A percentile compares a stretch with the other conserved stretches of the same genome.
Evolutionary conservation across 768 basidiomycete genomes (phyloP).

Genomic region (Dictyophora rubrovolvata): DNA sequence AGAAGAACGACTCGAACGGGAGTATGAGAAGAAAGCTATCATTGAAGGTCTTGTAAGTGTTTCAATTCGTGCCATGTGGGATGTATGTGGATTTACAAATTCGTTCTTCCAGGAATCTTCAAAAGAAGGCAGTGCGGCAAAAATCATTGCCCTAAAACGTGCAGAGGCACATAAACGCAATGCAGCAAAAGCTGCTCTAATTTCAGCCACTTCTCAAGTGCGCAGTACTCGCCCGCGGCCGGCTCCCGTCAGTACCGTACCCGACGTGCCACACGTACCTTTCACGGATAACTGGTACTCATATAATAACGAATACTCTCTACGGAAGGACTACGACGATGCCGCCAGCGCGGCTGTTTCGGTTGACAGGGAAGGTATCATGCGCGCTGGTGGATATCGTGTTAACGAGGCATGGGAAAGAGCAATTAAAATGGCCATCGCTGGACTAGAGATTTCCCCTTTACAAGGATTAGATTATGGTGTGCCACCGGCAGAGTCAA

Average conservation of each 20-base stretch:
- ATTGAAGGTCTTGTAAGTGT: slow-evolving; percentile 69
- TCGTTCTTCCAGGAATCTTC: background rate
- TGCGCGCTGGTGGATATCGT: slow-evolving; percentile 75
- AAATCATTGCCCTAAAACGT: slow-evolving; percentile 56
- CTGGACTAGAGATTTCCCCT: slow-evolving; percentile 56
- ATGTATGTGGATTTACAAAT: background rate
- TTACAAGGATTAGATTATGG: slow-evolving; percentile 2
- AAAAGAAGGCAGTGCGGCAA: slow-evolving; percentile 10
- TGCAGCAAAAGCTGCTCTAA: slow-evolving; percentile 40
- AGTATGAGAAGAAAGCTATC: slow-evolving; percentile 60
- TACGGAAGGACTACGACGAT: slow-evolving; percentile 57
- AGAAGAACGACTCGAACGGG: slow-evolving; percentile 65
- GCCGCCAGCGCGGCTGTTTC: slow-evolving; percentile 66
- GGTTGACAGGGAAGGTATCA: slow-evolving; percentile 65
- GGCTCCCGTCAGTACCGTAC: slow-evolving; percentile 42
- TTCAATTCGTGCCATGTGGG: no score
- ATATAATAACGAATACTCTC: slow-evolving; percentile 56
- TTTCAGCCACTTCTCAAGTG: background rate
- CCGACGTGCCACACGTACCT: slow-evolving; percentile 73
- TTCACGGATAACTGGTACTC: slow-evolving; percentile 67
- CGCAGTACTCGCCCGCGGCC: slow-evolving; percentile 47
- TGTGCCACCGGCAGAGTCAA: background rate
- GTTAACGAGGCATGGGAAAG: slow-evolving; percentile 82
- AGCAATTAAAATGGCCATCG: slow-evolving; percentile 63
- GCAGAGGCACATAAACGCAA: slow-evolving; percentile 54